Conservation (phyloP, 345 rosid genomes). For the Brassica cretica region DNA sequence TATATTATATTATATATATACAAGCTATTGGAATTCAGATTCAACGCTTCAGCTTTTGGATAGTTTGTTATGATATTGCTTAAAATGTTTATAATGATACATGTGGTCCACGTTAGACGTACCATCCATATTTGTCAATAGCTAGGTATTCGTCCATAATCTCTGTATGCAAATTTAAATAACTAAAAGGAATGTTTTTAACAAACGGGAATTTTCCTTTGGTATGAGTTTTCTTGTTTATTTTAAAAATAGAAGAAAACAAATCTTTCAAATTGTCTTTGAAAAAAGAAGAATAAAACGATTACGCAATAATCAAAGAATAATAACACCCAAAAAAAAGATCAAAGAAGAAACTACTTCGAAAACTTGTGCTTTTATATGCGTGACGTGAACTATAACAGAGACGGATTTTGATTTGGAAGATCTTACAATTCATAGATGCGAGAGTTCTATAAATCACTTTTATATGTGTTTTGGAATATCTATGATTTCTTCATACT, state of each 20-base stretch:
- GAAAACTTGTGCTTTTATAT: neutral
- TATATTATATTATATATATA: no score
- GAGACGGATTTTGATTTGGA: neutral
- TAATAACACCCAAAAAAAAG: no score
- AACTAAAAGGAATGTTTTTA: no score
- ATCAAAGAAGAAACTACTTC: neutral
- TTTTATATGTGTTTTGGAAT: neutral
- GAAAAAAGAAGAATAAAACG: neutral
- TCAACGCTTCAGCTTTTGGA: neutral
- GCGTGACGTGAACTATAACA: neutral
- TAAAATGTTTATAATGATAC: neutral
- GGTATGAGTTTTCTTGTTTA: neutral
- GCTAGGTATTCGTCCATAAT: neutral
- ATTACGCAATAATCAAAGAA: neutral
- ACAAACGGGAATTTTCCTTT: no score
- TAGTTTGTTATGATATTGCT: neutral
- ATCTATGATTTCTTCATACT: neutral
- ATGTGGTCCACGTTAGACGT: neutral
- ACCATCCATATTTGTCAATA: no score
- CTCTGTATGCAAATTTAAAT: no score
- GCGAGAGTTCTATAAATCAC: neutral
- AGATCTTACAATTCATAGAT: neutral
- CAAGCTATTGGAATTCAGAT: neutral
- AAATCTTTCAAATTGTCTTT: neutral
- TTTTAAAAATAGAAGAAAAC: no score